Evolutionary conservation across 495 filamentous ascomycete species (phyloP).

Genomic region (Jackrogersella minutella): DNA sequence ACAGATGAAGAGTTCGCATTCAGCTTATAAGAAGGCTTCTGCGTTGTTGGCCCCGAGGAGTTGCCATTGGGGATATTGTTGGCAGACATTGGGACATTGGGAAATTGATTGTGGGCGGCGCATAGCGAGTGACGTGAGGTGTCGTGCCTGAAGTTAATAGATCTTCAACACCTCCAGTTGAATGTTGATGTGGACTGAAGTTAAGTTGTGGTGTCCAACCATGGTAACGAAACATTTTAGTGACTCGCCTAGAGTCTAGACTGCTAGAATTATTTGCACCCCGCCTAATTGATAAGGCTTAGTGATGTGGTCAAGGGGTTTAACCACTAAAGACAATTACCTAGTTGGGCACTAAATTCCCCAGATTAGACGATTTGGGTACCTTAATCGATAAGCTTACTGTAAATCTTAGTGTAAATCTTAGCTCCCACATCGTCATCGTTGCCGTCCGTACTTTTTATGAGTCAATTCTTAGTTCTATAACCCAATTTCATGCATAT

Average conservation of each 20-base stretch:
- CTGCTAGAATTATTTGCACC: background rate
- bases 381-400: slow-evolving; percentile 37
- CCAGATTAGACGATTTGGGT: background rate
- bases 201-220: slow-evolving; percentile 18
- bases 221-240: too few species aligned
- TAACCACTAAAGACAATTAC: background rate
- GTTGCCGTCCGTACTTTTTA: slow-evolving; percentile 11
- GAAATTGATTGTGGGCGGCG: slow-evolving; percentile 38
- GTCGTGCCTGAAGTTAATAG: slow-evolving; percentile 33
- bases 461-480: slow-evolving; percentile 27
- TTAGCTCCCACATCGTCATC: slow-evolving; percentile 24
- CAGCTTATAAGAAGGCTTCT: slow-evolving; percentile 39
- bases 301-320: background rate
- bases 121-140: slow-evolving; percentile 47
- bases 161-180: too few species aligned
- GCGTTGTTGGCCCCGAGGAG: slow-evolving; percentile 37
- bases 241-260: background rate
- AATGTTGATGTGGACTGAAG: slow-evolving; percentile 12
- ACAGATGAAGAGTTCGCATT: slow-evolving; percentile 36
- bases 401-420: slow-evolving; percentile 17
- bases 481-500: background rate
- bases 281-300: slow-evolving; percentile 12
- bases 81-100: slow-evolving; percentile 46
- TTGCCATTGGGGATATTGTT: slow-evolving; percentile 47
- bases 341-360: background rate